phyloP scores from a whole-genome alignment of 192 early-diverging fungal species.

The Linnemannia schmuckeri region DNA sequence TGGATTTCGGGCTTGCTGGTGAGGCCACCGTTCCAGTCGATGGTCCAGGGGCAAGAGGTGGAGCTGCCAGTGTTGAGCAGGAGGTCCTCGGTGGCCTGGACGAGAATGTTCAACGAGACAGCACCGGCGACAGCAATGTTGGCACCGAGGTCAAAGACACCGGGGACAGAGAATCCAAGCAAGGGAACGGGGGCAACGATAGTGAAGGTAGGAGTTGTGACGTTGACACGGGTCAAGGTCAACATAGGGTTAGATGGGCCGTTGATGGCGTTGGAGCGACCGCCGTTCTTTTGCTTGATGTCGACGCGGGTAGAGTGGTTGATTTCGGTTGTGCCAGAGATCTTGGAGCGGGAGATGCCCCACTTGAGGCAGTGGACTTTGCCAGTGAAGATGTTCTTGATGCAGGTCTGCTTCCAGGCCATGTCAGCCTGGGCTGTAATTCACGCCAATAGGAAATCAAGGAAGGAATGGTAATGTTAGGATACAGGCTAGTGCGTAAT shows the following conservation, averaged over 20 bases:
- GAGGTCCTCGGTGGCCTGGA: slow-evolving; percentile 45
- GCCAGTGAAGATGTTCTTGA: slow-evolving; percentile 47
- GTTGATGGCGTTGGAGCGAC: slow-evolving; percentile 1
- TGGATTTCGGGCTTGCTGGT: slow-evolving; percentile 28
- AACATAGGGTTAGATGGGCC: slow-evolving; percentile 10
- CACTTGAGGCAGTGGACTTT: slow-evolving; percentile 40
- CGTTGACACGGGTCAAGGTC: slow-evolving; percentile 37
- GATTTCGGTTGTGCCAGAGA: slow-evolving; percentile 39
- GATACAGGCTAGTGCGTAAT: no score
- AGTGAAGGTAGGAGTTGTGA: slow-evolving; percentile 24
- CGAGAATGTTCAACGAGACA: slow-evolving; percentile 21
- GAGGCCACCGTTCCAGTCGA: slow-evolving; percentile 43
- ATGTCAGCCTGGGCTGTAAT: slow-evolving; percentile 40
- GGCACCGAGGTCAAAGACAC: slow-evolving; percentile 48
- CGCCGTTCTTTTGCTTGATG: slow-evolving; percentile 24
- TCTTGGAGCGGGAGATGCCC: slow-evolving; percentile 40
- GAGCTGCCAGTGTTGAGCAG: slow-evolving; percentile 43
- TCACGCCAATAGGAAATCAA: not conserved
- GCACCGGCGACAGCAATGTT: slow-evolving; percentile 15
- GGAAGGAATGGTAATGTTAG: not conserved
- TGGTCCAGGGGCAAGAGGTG: slow-evolving; percentile 39
- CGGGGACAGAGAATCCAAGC: slow-evolving; percentile 44
- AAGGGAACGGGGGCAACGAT: slow-evolving; percentile 25
- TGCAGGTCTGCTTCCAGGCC: slow-evolving; percentile 47
- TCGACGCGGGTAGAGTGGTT: slow-evolving; percentile 26